Base-by-base conservation (phyloP, 345 rosid species). In the Atalantia buxifolia region DNA sequence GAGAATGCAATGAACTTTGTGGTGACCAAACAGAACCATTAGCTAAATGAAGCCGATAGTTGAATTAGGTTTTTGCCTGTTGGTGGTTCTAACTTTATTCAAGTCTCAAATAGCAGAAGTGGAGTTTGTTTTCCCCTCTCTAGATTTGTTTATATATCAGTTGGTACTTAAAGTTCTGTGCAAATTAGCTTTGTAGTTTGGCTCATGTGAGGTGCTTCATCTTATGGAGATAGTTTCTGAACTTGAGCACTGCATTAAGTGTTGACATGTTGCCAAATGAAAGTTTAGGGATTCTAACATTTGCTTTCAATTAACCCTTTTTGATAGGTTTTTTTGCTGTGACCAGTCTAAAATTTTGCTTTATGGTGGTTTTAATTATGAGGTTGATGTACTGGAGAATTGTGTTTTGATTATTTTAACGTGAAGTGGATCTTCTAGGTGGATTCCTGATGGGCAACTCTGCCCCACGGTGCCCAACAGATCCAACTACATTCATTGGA, bases 401-500 rank as follows among this genome's bases (percentile, higher is more conserved):
- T 22, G 42, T 74, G 28, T 38, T 10, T 5, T 24, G 27, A 64
- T 62, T 27, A 48, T 10, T 63, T 62, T 75, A n/a, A 9, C 38
- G 8, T 72, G 65, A 71, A 45, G 38, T 66, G 67, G 40, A 33
- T 71, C 65, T 45, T 77, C 35, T 79, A 93, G 98, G 97, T 96
- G 98, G 98, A 92, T 96, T 83, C 97, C 99, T 35, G 95, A 94
- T 63, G 97, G 95, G 33, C 97, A 96, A 64, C 98, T 96, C 42
- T 96, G 99, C 82, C 98, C 97, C 19, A 92, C 98, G 0, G 95
- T 96, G 53, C 98, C 97, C 22, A 94, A 96, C 81, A 89, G 97
- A 76, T 96, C 95, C 4, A 96, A 94, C 70, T 94, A 92, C 84
- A 89, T 96, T n/a, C 91, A 94, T 60, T 94, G 99, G 98, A 87